Conservation (phyloP, 1,284 basidiomycete species). For the Papiliotrema fonsecae region DNA sequence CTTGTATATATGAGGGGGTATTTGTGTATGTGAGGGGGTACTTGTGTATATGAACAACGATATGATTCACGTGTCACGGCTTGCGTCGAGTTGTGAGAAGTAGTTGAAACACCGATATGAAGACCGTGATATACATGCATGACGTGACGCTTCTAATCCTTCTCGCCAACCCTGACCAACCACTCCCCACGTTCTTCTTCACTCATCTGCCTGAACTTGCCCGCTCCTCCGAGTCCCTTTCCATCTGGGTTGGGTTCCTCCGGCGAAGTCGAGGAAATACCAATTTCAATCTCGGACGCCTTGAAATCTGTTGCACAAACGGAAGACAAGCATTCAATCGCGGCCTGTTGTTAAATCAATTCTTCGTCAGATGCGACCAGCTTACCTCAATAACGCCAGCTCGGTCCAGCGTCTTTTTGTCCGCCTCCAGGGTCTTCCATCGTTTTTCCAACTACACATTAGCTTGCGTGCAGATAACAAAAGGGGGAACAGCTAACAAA, state of each 20-base stretch:
- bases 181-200: conserved; percentile 80
- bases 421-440: conserved; percentile 86
- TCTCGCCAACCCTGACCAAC: conserved; percentile 86
- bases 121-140: no score
- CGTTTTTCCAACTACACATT: conserved; percentile 75
- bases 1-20: no score
- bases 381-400: conserved; percentile 75
- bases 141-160: conserved; percentile 65
- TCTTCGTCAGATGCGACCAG: neutral
- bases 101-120: no score
- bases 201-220: conserved; percentile 75
- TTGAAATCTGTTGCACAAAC: conserved; percentile 96
- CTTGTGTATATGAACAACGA: no score
- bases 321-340: conserved; percentile 88
- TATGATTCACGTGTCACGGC: no score
- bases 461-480: neutral
- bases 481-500: conserved; percentile 50
- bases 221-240: conserved; percentile 47
- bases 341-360: conserved; percentile 58
- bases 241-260: conserved; percentile 37
- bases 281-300: conserved; percentile 54
- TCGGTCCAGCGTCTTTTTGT: conserved; percentile 62
- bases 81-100: no score
- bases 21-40: no score
- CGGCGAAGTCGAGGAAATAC: conserved; percentile 45